A percentile compares a stretch with the other conserved stretches of the same genome.
phyloP scores from a whole-genome alignment of 768 basidiomycete genomes.

The Kwoniella sp. region DNA sequence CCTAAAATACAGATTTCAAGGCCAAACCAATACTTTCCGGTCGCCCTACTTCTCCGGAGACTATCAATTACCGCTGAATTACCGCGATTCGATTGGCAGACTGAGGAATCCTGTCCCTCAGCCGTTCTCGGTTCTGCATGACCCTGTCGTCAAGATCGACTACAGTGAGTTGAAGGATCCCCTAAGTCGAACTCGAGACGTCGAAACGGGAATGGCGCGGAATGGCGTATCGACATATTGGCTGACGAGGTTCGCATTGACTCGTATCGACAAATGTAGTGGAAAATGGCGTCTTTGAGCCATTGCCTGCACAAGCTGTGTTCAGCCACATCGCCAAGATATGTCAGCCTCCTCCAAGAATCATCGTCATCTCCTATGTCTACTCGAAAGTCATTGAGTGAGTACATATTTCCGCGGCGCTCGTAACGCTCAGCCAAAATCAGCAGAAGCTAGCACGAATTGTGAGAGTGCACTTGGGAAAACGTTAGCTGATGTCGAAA shows the following conservation, averaged over 20 bases:
- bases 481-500: not conserved
- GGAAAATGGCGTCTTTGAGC: constrained; percentile 49
- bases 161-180: no score
- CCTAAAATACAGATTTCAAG: constrained; percentile 53
- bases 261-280: constrained; percentile 28
- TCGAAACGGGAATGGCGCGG: no score
- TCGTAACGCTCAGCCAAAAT: not conserved
- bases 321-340: constrained; percentile 47
- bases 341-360: constrained; percentile 50
- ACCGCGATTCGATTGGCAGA: constrained; percentile 22
- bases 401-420: no score
- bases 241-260: not conserved
- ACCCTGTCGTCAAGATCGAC: constrained; percentile 53
- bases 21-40: constrained; percentile 17
- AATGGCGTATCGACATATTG: no score
- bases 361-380: constrained; percentile 53
- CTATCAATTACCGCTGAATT: constrained; percentile 30
- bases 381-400: constrained; percentile 47
- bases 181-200: no score
- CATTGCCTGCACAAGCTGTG: constrained; percentile 48
- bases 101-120: constrained; percentile 42
- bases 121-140: constrained; percentile 50
- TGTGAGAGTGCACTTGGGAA: no score
- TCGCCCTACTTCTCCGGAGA: constrained; percentile 31
- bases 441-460: no score